Evolutionary conservation across 2,329 filamentous ascomycete genomes (phyloP).

Genomic region (Fusarium subtropicale): DNA sequence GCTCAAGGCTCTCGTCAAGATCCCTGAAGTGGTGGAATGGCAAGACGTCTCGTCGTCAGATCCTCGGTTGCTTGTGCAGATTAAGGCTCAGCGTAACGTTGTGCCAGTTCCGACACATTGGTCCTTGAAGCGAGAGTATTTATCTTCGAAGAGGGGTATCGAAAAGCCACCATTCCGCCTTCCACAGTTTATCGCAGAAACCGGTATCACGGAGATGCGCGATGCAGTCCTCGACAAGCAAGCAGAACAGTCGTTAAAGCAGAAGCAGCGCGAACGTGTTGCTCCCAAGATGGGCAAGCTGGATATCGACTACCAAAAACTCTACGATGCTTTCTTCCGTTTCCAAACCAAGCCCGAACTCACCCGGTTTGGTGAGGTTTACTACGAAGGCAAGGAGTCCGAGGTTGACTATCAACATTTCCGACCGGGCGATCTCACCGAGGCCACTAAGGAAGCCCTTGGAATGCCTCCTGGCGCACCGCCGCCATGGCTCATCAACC

Average conservation of each 20-base stretch:
- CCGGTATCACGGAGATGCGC: conserved; percentile 97
- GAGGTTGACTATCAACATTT: conserved; percentile 94
- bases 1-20: conserved; percentile 89
- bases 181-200: conserved; percentile 97
- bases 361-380: conserved; percentile 97
- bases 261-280: conserved; percentile 94
- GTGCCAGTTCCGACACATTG: conserved; percentile 95
- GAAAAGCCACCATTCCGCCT: conserved; percentile 94
- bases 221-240: conserved; percentile 97
- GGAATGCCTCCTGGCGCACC: conserved; percentile 94
- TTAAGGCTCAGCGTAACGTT: conserved; percentile 95
- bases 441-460: conserved; percentile 89
- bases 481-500: conserved; percentile 96
- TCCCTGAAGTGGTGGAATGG: conserved; percentile 97
- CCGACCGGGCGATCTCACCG: conserved; percentile 88
- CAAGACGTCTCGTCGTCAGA: conserved; percentile 93
- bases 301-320: conserved; percentile 97
- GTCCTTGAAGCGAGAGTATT: conserved; percentile 95
- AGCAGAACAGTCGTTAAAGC: conserved; percentile 89
- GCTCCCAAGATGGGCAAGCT: conserved; percentile 96
- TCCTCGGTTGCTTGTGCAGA: conserved; percentile 87
- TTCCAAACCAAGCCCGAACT: conserved; percentile 96
- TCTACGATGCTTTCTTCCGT: conserved; percentile 98
- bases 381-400: conserved; percentile 98
- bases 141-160: conserved; percentile 95